Conservation (phyloP, 176 grass and related monocot genomes). For the Carex pumila region DNA sequence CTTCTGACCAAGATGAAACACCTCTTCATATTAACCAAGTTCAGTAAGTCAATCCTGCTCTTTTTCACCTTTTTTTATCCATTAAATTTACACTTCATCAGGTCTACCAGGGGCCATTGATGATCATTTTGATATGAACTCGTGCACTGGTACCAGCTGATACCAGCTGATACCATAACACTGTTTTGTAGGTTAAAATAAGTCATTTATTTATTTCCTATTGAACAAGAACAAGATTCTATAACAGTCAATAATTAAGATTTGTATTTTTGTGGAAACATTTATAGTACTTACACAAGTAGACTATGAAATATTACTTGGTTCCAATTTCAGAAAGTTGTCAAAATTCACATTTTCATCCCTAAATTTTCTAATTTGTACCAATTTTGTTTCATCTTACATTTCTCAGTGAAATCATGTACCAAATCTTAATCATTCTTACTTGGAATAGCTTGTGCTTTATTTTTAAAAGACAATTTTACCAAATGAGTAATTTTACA, state of each 20-base stretch:
- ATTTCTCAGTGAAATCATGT: not conserved
- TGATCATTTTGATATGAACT: not conserved
- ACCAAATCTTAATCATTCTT: not conserved
- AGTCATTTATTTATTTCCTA: not conserved
- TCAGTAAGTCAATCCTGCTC: slow-evolving; percentile 36
- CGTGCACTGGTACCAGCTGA: not conserved
- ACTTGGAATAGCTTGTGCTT: not conserved
- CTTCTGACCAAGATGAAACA: slow-evolving; percentile 60
- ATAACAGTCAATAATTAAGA: not conserved
- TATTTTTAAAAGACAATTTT: not conserved
- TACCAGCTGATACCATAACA: not conserved
- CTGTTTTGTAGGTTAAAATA: not conserved
- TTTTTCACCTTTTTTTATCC: not conserved
- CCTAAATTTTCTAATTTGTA: not conserved
- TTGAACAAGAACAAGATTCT: not conserved
- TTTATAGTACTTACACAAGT: not conserved
- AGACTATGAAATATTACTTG: not conserved
- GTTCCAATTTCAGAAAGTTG: not conserved
- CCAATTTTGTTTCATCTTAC: not conserved
- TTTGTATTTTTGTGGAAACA: not conserved
- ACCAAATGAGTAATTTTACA: not conserved
- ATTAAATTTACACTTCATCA: not conserved
- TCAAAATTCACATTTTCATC: not conserved
- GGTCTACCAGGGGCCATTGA: not conserved
- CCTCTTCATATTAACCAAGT: slow-evolving; percentile 43